Evolutionary conservation across 2,329 filamentous ascomycete species (phyloP).

Genomic region (Metarhizium album): DNA sequence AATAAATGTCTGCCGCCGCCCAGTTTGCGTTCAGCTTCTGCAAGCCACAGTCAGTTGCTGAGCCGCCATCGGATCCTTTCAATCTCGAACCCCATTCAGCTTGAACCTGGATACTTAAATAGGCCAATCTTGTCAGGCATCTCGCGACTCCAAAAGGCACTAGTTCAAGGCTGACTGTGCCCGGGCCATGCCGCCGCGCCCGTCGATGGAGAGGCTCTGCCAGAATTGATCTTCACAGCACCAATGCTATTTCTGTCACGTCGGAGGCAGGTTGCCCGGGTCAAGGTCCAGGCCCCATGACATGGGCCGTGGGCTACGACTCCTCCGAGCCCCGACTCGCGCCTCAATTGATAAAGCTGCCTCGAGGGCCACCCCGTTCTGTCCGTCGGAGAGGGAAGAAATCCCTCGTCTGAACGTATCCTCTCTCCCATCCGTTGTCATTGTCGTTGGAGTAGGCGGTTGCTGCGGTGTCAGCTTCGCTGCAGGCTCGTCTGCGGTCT

Average conservation of each 20-base stretch:
- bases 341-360: not conserved
- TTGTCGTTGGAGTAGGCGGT: not conserved
- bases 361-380: not conserved
- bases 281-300: too few relatives aligned
- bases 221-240: not conserved
- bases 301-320: not conserved
- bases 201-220: not conserved
- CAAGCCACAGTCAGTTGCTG: slow-evolving; percentile 17
- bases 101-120: not conserved
- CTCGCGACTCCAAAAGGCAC: not conserved
- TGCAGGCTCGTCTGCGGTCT: not conserved
- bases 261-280: not conserved
- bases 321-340: not conserved
- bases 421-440: not conserved
- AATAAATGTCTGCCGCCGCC: not conserved
- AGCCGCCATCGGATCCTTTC: slow-evolving; percentile 15
- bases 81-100: not conserved
- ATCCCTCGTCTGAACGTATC: not conserved
- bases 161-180: slow-evolving; percentile 16
- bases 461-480: not conserved
- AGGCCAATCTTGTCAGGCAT: not conserved
- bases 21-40: slow-evolving; percentile 24
- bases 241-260: not conserved
- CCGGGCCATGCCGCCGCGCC: too few relatives aligned
- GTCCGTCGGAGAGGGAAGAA: not conserved